phyloP scores from a whole-genome alignment of 2,329 filamentous ascomycete genomes.

The Colletotrichum trifolii region DNA sequence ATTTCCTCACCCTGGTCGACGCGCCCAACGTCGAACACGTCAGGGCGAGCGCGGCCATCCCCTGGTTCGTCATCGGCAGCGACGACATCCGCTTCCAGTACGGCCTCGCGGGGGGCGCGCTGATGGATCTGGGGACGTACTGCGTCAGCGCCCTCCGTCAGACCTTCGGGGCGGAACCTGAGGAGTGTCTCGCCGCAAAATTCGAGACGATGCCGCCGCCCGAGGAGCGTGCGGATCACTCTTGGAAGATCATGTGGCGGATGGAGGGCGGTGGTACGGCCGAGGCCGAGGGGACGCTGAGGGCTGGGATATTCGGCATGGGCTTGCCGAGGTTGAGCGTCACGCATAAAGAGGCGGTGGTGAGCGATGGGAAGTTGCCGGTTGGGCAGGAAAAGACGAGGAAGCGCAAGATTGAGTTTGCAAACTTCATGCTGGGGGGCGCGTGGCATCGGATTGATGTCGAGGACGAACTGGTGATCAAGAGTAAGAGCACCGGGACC shows the following conservation, averaged over 20 bases:
- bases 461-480: constrained; percentile 48
- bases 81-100: constrained; percentile 58
- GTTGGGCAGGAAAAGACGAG: constrained; percentile 40
- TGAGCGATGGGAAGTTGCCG: constrained; percentile 36
- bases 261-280: constrained; percentile 54
- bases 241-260: constrained; percentile 48
- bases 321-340: constrained; percentile 40
- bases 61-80: constrained; percentile 43
- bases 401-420: constrained; percentile 44
- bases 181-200: constrained; percentile 49
- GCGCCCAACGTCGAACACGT: constrained; percentile 50
- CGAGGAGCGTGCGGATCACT: constrained; percentile 47
- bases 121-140: constrained; percentile 56
- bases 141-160: constrained; percentile 49
- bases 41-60: constrained; percentile 43
- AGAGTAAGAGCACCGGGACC: constrained; percentile 36
- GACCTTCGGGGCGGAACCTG: constrained; percentile 52
- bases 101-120: constrained; percentile 53
- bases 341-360: constrained; percentile 32
- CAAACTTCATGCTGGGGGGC: constrained; percentile 42
- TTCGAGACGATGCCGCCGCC: constrained; percentile 43
- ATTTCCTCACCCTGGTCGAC: constrained; percentile 53
- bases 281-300: constrained; percentile 44
- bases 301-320: constrained; percentile 19
- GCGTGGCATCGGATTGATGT: constrained; percentile 51